phyloP scores from a whole-genome alignment of 768 basidiomycete genomes.

The Tremella yokohamensis region DNA sequence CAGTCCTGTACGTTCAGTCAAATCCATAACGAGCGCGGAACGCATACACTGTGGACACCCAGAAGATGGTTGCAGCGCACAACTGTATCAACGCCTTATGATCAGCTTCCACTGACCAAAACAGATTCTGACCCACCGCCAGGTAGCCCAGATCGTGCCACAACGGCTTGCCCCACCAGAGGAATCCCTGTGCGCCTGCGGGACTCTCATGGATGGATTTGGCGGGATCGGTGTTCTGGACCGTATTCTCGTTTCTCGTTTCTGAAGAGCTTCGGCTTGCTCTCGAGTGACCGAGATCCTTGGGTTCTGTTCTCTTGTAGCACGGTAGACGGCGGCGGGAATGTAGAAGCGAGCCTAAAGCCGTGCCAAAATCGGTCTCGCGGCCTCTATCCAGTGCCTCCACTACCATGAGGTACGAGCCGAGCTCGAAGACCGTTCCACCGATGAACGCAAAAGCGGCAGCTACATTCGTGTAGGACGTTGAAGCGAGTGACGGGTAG shows the following conservation, averaged over 20 bases:
- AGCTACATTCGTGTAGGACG: slow-evolving; percentile 48
- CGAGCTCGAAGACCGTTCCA: slow-evolving; percentile 62
- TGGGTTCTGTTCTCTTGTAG: too few relatives aligned
- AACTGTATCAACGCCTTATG: slow-evolving; percentile 58
- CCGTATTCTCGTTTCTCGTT: too few relatives aligned
- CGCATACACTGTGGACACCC: slow-evolving; percentile 54
- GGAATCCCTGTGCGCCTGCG: slow-evolving; percentile 11
- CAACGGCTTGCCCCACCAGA: slow-evolving; percentile 45
- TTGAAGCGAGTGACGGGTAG: slow-evolving; percentile 40
- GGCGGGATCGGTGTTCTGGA: slow-evolving; percentile 5
- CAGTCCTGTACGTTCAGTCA: slow-evolving; percentile 44
- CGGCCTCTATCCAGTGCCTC: slow-evolving; percentile 53
- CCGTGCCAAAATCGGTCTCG: slow-evolving; percentile 30
- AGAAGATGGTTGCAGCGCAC: slow-evolving; percentile 62
- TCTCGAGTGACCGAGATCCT: too few relatives aligned
- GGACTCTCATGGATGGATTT: background rate
- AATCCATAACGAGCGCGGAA: background rate
- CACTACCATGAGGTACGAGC: slow-evolving; percentile 58
- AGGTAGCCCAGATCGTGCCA: slow-evolving; percentile 45
- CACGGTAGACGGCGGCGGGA: slow-evolving; percentile 13
- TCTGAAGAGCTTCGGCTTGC: too few relatives aligned
- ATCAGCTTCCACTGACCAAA: slow-evolving; percentile 53
- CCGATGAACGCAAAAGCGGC: slow-evolving; percentile 61
- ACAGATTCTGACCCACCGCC: slow-evolving; percentile 46
- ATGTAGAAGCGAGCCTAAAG: slow-evolving; percentile 26